Base-by-base conservation (phyloP, 1,139 yeast genomes). In the Geotrichum klebahnii region DNA sequence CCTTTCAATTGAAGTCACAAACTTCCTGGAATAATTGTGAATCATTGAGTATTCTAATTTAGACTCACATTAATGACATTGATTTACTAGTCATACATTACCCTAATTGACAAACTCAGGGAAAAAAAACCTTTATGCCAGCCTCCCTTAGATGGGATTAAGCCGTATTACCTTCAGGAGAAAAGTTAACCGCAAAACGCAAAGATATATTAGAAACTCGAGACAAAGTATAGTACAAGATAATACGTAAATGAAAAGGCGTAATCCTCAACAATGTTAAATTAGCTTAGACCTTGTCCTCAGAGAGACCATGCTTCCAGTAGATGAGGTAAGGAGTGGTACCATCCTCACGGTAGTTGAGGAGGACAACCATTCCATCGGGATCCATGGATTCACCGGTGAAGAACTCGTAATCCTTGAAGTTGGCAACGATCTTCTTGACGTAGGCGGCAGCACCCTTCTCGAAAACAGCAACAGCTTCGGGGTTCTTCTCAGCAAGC, bases 341-440 rank as follows among this genome's bases (percentile, higher is more conserved):
- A 79, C 98, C 99, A 71, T 92, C 97, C 79, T 92, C 98, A 79
- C 99, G 95, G 89, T 92, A 92, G 95, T 92, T 92, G 77, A 92
- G 85, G 74, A 92, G 82, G 64, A 88, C 90, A 70, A 92, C 77
- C 98, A 92, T 92, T 67, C 85, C 97, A 74, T 92, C 97, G 73
- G 97, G 97, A 83, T 94, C 96, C 99, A 92, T 94, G 69, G 96
- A 85, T 80, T 92, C 97, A 80, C 98, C 98, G 64, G 96, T 92
- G 89, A 76, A 92, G 82, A 92, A 92, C 71, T 92, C 98, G 95
- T 94, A 92, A 81, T 92, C 98, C 72, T 83, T 84, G 92, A 92
- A 92, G 74, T 89, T 84, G 66, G 82, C 85, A 67, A 92, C 73
- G 63, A 92, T 84, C 81, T 92, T 94, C 86, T 94, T 92, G 75